Percentiles rank a stretch among this genome's conserved stretches.
Evolutionary conservation across 208 protist species (phyloP).

Genomic region (Phytomonas serpens): DNA sequence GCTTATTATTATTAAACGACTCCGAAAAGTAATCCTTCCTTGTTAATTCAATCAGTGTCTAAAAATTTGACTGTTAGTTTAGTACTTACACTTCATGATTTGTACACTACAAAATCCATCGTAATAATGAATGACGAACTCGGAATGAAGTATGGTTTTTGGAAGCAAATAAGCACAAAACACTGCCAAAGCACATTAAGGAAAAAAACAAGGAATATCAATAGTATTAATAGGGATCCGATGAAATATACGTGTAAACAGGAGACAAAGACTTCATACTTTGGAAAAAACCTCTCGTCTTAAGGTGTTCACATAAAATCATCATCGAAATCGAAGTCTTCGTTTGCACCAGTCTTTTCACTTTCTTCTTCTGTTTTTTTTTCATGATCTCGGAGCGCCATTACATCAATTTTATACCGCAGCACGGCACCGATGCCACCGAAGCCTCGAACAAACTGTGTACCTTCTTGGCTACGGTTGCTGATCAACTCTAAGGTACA

Average conservation of each 20-base stretch:
- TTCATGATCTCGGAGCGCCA: slow-evolving; percentile 83
- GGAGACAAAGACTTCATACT: neutral
- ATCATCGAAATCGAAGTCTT: slow-evolving; percentile 90
- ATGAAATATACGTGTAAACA: slow-evolving; percentile 10
- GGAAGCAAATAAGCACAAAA: slow-evolving; percentile 13
- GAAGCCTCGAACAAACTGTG: slow-evolving; percentile 98
- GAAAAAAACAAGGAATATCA: slow-evolving; percentile 12
- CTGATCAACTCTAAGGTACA: slow-evolving; percentile 92
- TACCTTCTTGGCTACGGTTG: slow-evolving; percentile 95
- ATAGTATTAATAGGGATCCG: slow-evolving; percentile 14
- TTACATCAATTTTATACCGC: slow-evolving; percentile 87
- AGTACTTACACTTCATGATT: neutral
- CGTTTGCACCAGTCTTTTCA: slow-evolving; percentile 43
- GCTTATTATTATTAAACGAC: neutral
- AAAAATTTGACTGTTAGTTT: neutral
- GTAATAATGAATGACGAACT: neutral
- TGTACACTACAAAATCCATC: neutral
- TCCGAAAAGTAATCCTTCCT: neutral
- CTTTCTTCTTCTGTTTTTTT: slow-evolving; percentile 64
- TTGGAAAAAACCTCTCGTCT: neutral
- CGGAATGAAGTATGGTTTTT: neutral
- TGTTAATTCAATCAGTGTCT: neutral
- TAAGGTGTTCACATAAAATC: slow-evolving; percentile 71
- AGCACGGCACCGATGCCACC: slow-evolving; percentile 95
- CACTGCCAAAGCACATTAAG: neutral